Base-by-base conservation (phyloP, 225 moss, liverwort and hornwort species). In the Sphagnum contortum region DNA sequence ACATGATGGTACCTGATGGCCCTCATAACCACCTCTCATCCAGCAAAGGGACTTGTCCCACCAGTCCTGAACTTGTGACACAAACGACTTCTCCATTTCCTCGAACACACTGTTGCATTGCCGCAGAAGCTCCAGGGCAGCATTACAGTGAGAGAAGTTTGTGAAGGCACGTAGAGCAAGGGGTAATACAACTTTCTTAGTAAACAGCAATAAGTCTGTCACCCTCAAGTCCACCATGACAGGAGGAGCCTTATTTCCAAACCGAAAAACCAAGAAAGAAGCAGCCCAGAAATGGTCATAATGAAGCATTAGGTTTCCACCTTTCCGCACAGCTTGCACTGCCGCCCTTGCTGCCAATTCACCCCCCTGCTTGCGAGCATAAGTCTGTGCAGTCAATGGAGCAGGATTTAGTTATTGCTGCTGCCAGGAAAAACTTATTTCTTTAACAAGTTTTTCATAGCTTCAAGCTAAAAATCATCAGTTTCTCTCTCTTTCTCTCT, bases 281-380 rank as follows among this genome's bases (percentile, higher is more conserved):
- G 88, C 88, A 14, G 79, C 77, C 81, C 84, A 88, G 73, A 79
- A 82, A 55, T 82, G 84, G n/a, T 88, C 72, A 48, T 69, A 66
- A 57, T 88, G 69, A 4, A 61, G 59, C n/a, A 61, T 57, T 8
- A 84, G 9, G 45, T 45, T 75, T 13, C 73, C 79, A 4, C 60
- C 59, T 64, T 71, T 88, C 51, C 75, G 62, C 7, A 84, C 45
- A 9, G 77, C 81, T 44, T 67, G 75, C 62, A 84, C 79, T 2
- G 79, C 71, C 47, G 74, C 75, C 9, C 67, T 75, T 4, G 84
- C 84, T 5, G 84, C 81, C 4, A 44, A 55, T 3, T 55, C 52
- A 48, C 88, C 84, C n/a, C 84, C 82, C 59, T 79, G 65, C 71
- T 61, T 75, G 67, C 73, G 81, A 62, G 79, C 79, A 70, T 77